A percentile compares a stretch with the other conserved stretches of the same genome.
These are phyloP conservation scores for Mycosphaerelloides madeirae DNA, from an alignment of 2,329 filamentous ascomycete species.

Conservation along the genomic window DNA sequence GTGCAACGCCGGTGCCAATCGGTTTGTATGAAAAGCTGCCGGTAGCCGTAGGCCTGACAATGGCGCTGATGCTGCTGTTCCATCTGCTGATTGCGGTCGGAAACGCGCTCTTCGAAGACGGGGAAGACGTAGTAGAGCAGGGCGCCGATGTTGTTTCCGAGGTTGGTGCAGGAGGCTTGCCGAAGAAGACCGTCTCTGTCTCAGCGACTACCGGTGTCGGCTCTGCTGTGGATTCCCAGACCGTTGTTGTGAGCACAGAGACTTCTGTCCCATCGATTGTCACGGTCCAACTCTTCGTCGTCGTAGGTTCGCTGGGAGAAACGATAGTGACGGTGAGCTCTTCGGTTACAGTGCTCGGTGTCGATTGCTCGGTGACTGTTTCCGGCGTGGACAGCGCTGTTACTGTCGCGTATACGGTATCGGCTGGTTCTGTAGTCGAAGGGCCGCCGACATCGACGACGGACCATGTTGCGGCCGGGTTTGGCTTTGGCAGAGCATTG, in stretches of 20 bases:
- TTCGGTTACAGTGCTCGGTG: conserved; percentile 12
- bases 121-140: no score
- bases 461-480: conserved; percentile 23
- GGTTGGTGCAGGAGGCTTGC: no score
- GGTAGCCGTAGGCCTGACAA: no score
- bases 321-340: conserved; percentile 3
- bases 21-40: no score
- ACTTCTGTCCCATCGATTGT: neutral
- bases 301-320: conserved; percentile 5
- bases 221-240: neutral
- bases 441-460: conserved; percentile 29
- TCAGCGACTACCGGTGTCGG: neutral
- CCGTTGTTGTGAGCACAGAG: neutral
- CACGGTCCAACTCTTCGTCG: conserved; percentile 3
- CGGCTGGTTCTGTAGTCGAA: conserved; percentile 9
- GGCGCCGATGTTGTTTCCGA: no score
- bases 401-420: conserved; percentile 9
- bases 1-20: no score
- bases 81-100: no score
- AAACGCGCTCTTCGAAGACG: no score
- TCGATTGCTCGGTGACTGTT: conserved; percentile 3
- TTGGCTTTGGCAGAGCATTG: conserved; percentile 26
- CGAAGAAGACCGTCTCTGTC: conserved; percentile 2
- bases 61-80: no score
- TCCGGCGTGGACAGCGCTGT: conserved; percentile 3